Percentiles rank a stretch among this genome's conserved stretches.
These are phyloP conservation scores for Diplodia intermedia DNA, from an alignment of 2,329 filamentous ascomycete species.

Conservation along the genomic window DNA sequence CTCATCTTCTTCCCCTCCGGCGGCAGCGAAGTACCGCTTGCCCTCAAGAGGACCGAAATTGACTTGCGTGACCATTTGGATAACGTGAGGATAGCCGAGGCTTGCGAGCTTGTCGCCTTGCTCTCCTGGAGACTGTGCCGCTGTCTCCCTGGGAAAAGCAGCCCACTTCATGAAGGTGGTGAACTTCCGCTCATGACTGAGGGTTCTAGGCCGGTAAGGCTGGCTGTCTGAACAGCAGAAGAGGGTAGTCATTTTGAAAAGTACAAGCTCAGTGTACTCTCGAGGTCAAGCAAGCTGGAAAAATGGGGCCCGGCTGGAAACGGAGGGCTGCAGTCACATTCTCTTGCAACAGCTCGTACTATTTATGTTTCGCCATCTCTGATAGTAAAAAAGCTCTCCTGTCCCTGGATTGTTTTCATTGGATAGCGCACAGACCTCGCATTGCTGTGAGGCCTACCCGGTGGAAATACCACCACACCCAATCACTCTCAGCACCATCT, in stretches of 20 bases:
- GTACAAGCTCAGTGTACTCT: too few species aligned
- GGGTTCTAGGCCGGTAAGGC: constrained; percentile 34
- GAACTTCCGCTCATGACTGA: constrained; percentile 40
- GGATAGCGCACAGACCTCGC: neutral
- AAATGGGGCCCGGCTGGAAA: too few species aligned
- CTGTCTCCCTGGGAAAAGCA: constrained; percentile 37
- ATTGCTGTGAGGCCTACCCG: constrained; percentile 11
- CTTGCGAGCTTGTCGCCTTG: constrained; percentile 6
- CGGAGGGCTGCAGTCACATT: too few species aligned
- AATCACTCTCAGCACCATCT: neutral
- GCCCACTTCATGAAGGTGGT: constrained; percentile 44
- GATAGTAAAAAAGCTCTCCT: neutral
- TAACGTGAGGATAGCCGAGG: constrained; percentile 36
- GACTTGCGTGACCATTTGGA: constrained; percentile 56
- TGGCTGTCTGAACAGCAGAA: constrained; percentile 37
- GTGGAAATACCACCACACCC: neutral
- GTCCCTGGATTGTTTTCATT: neutral
- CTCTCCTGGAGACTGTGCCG: neutral
- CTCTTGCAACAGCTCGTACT: neutral
- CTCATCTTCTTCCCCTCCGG: constrained; percentile 16
- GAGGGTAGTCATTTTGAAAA: constrained; percentile 36
- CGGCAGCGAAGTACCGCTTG: constrained; percentile 52
- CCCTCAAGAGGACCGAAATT: constrained; percentile 55
- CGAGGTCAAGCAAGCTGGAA: too few species aligned
- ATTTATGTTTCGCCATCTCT: neutral